Conservation (phyloP, 148 eudicot species). For the Fagopyrum tataricum region DNA sequence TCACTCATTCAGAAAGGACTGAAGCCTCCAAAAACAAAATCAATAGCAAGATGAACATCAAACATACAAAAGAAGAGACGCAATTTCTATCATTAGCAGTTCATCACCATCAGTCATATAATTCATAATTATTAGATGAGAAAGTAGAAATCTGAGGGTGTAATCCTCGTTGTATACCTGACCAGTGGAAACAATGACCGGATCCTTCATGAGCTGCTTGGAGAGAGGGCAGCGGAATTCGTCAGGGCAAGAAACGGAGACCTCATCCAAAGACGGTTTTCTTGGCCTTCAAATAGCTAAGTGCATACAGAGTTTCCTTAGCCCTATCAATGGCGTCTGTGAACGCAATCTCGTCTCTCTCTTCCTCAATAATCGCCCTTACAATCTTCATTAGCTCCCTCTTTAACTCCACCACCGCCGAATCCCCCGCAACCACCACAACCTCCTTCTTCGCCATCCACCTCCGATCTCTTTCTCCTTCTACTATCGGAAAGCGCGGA, state of each 20-base stretch:
- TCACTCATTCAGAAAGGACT: background rate
- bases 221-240: slow-evolving; percentile 84
- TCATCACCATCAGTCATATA: too few relatives aligned
- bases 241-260: slow-evolving; percentile 32
- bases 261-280: slow-evolving; percentile 17
- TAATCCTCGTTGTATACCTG: slow-evolving; percentile 32
- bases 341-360: slow-evolving; percentile 26
- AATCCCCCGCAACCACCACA: slow-evolving; percentile 61
- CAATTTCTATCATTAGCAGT: background rate
- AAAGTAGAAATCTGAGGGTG: background rate
- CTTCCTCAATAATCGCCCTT: slow-evolving; percentile 34
- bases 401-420: slow-evolving; percentile 49
- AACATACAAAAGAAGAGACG: background rate
- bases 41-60: background rate
- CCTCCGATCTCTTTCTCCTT: background rate
- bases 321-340: slow-evolving; percentile 61
- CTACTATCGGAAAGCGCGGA: background rate
- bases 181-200: slow-evolving; percentile 74
- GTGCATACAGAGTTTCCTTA: slow-evolving; percentile 30
- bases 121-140: background rate
- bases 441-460: slow-evolving; percentile 4
- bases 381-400: slow-evolving; percentile 49
- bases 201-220: slow-evolving; percentile 74
- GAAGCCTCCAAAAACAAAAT: background rate
- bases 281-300: slow-evolving; percentile 45